These are phyloP conservation scores for Isoetes taiwanensis DNA, from an alignment of 75 land plant genomes.

Conservation along the genomic window DNA sequence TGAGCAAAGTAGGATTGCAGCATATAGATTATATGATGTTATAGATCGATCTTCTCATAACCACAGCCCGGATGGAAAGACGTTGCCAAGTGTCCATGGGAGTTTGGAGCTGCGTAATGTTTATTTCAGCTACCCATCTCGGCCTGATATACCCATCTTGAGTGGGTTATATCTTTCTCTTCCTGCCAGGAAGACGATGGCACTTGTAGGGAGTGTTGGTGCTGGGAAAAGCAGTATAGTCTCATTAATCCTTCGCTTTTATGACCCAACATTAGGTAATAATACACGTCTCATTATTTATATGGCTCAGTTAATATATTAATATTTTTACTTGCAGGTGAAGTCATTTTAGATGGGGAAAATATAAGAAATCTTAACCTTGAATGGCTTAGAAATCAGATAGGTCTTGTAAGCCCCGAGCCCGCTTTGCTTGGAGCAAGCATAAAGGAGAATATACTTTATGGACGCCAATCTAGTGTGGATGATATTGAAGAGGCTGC, in stretches of 20 bases:
- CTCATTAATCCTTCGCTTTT: conserved; percentile 91
- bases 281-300: background rate
- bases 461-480: conserved; percentile 64
- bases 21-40: conserved; percentile 94
- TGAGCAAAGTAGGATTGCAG: conserved; percentile 98
- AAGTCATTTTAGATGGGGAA: conserved; percentile 93
- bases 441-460: conserved; percentile 87
- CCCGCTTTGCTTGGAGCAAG: conserved; percentile 85
- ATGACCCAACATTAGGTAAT: conserved; percentile 98
- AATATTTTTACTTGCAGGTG: conserved; percentile 39
- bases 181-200: conserved; percentile 89
- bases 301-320: background rate
- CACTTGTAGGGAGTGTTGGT: conserved; percentile 95
- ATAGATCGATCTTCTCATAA: conserved; percentile 59
- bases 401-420: conserved; percentile 94
- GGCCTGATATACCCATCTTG: conserved; percentile 94
- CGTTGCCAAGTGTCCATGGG: conserved; percentile 58
- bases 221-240: conserved; percentile 99
- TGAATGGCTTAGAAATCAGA: conserved; percentile 94
- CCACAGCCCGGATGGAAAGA: conserved; percentile 48
- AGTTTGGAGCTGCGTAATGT: conserved; percentile 94
- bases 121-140: conserved; percentile 95
- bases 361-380: conserved; percentile 74
- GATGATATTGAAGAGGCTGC: conserved; percentile 99
- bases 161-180: conserved; percentile 94